Conservation (phyloP, 1,139 yeast species). For the Candida mesenterica region DNA sequence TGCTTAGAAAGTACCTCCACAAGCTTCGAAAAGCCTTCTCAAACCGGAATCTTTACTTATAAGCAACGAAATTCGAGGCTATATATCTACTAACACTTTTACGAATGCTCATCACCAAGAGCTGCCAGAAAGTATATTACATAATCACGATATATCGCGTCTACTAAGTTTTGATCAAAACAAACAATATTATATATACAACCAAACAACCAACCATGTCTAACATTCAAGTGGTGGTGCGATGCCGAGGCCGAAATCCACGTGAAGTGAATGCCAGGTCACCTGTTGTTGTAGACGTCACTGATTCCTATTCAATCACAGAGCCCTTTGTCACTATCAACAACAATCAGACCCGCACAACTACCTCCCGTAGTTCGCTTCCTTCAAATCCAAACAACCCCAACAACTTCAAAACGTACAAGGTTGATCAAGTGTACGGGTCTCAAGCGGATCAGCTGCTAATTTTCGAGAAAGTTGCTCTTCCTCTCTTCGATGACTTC, state of each 20-base stretch:
- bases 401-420: slow-evolving; percentile 47
- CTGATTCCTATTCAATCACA: slow-evolving; percentile 40
- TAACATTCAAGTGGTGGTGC: slow-evolving; percentile 77
- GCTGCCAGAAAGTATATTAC: too few species aligned
- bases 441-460: slow-evolving; percentile 63
- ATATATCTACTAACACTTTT: too few species aligned
- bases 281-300: slow-evolving; percentile 67
- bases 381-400: slow-evolving; percentile 8
- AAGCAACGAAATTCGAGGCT: too few species aligned
- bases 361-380: too few species aligned
- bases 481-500: slow-evolving; percentile 63
- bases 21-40: too few species aligned
- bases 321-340: slow-evolving; percentile 42
- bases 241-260: slow-evolving; percentile 81
- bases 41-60: too few species aligned
- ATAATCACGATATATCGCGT: too few species aligned
- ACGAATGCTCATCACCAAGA: too few species aligned
- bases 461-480: slow-evolving; percentile 60
- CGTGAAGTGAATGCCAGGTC: slow-evolving; percentile 71
- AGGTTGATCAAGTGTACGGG: slow-evolving; percentile 75
- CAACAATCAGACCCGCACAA: slow-evolving; percentile 26
- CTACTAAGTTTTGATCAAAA: too few species aligned
- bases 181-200: too few species aligned
- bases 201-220: slow-evolving; percentile 33
- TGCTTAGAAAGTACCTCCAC: too few species aligned